These are phyloP conservation scores for Ganoderma sinense DNA, from an alignment of 1,284 basidiomycete species.

Conservation along the genomic window DNA sequence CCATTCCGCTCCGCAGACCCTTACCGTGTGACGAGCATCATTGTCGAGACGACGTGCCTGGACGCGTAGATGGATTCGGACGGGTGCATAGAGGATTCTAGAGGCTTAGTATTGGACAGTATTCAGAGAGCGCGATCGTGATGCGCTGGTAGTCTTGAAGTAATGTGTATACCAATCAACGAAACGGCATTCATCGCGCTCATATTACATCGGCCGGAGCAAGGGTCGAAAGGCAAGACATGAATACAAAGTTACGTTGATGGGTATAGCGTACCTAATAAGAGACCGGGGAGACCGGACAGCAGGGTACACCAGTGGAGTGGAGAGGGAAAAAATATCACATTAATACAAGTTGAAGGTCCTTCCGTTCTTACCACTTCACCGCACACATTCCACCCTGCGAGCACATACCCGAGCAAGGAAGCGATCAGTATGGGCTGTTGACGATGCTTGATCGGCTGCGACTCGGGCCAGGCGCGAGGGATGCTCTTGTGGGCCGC, in stretches of 20 bases:
- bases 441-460: constrained; percentile 76
- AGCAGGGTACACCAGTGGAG: neutral
- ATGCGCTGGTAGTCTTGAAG: constrained; percentile 2
- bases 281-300: neutral
- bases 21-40: constrained; percentile 89
- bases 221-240: neutral
- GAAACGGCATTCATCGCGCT: constrained; percentile 8
- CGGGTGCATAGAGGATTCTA: constrained; percentile 18
- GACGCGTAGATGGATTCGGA: constrained; percentile 31
- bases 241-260: constrained; percentile 1
- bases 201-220: neutral
- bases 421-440: constrained; percentile 59
- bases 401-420: neutral
- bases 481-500: constrained; percentile 85
- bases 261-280: constrained; percentile 4
- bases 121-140: neutral
- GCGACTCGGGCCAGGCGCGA: constrained; percentile 54
- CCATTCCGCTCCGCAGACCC: constrained; percentile 62
- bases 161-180: constrained; percentile 14
- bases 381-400: neutral
- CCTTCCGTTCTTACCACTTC: neutral
- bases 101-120: constrained; percentile 8
- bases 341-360: constrained; percentile 21
- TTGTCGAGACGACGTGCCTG: constrained; percentile 90
- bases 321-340: neutral